These are phyloP conservation scores for Terfezia claveryi DNA, from an alignment of 495 filamentous ascomycete genomes.

Conservation along the genomic window DNA sequence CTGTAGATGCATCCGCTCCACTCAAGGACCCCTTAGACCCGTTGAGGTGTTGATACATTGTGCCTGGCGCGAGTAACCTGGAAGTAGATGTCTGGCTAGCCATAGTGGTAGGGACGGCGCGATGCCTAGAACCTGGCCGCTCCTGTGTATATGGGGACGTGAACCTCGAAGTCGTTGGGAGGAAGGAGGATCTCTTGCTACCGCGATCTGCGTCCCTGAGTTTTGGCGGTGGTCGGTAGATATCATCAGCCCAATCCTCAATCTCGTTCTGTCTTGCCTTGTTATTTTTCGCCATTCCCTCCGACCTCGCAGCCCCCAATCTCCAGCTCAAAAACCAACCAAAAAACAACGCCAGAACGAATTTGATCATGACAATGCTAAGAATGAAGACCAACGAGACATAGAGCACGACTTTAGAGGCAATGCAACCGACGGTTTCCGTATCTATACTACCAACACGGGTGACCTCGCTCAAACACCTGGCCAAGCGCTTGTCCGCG, in stretches of 20 bases:
- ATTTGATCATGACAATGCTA: slow-evolving; percentile 67
- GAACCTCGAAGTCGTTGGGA: slow-evolving; percentile 76
- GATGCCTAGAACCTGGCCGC: slow-evolving; percentile 29
- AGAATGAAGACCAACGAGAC: slow-evolving; percentile 85
- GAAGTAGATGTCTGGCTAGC: slow-evolving; percentile 67
- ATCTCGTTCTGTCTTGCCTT: slow-evolving; percentile 80
- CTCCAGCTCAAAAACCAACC: slow-evolving; percentile 81
- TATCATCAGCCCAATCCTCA: slow-evolving; percentile 96
- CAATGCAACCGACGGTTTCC: slow-evolving; percentile 90
- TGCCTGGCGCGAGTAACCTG: slow-evolving; percentile 45
- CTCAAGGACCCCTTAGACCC: slow-evolving; percentile 19
- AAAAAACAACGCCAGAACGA: slow-evolving; percentile 73
- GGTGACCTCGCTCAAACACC: slow-evolving; percentile 78
- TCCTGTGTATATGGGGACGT: slow-evolving; percentile 73
- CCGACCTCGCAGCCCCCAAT: slow-evolving; percentile 56
- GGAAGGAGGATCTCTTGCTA: slow-evolving; percentile 68
- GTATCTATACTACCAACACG: slow-evolving; percentile 92
- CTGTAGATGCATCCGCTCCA: slow-evolving; percentile 4
- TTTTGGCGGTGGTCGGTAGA: slow-evolving; percentile 72
- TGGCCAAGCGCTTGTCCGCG: slow-evolving; percentile 53
- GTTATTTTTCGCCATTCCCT: slow-evolving; percentile 35
- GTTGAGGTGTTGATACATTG: slow-evolving; percentile 53
- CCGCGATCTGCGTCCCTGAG: slow-evolving; percentile 50
- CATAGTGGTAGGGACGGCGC: slow-evolving; percentile 68
- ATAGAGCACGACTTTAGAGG: slow-evolving; percentile 90